A percentile compares a stretch with the other conserved stretches of the same genome.
These are phyloP conservation scores for Septoria petroselini DNA, from an alignment of 2,329 filamentous ascomycete species.

Conservation along the genomic window DNA sequence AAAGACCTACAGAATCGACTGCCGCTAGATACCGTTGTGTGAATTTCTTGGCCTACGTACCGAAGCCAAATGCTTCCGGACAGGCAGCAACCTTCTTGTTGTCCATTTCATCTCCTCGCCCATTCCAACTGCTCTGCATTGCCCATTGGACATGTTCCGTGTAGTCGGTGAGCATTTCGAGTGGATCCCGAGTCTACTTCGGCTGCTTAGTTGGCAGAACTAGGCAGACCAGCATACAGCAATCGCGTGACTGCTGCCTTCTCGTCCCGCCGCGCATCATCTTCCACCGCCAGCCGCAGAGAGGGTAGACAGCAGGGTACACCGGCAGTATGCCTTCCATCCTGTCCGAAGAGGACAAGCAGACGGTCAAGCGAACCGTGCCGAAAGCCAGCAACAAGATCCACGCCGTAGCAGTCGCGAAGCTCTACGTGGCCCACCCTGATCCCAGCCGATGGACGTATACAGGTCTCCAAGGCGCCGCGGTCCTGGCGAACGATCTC, in stretches of 20 bases:
- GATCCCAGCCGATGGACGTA: constrained; percentile 85
- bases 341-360: constrained; percentile 89
- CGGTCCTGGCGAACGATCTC: constrained; percentile 86
- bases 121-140: not conserved
- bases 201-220: constrained; percentile 18
- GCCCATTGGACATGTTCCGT: not conserved
- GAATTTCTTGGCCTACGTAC: not conserved
- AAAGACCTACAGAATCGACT: too few species aligned
- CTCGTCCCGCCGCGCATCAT: too few species aligned
- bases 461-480: constrained; percentile 87
- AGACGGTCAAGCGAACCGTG: constrained; percentile 89
- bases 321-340: constrained; percentile 45
- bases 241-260: too few species aligned
- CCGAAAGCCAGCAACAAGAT: constrained; percentile 97
- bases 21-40: not conserved
- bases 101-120: not conserved
- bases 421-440: constrained; percentile 89
- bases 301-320: not conserved
- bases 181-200: constrained; percentile 4
- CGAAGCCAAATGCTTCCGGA: not conserved
- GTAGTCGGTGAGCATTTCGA: constrained; percentile 5
- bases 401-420: constrained; percentile 87
- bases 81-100: not conserved
- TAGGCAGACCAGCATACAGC: constrained; percentile 20
- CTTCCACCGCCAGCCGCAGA: not conserved